Evolutionary conservation across 2,329 filamentous ascomycete species (phyloP), one percentile per base, ranked within the genome.

Genomic region (Pyrenophora tritici-repentis): DNA sequence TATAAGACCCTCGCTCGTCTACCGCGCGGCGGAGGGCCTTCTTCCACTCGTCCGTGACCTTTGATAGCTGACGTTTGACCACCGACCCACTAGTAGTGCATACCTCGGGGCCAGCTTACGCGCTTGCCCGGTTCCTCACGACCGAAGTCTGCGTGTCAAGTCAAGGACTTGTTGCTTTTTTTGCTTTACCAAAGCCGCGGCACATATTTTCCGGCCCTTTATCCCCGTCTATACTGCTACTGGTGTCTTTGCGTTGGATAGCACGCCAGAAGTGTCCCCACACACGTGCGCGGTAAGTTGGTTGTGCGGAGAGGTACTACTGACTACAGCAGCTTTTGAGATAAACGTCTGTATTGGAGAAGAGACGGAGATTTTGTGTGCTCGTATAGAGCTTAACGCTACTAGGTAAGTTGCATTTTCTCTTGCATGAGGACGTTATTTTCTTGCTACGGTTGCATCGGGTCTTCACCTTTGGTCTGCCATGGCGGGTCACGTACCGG

Each of bases 41-140:
- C 68, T 73, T 73, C 71, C 71, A 67, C 67, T 71, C 67, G 70
- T 71, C 71, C 71, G 71, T 60, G 61, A 61, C 62, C 22, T 60
- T 61, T 65, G 61, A 65, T 50, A 62, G 56, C 61, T 64, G 48
- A 48, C 58, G 54, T 46, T 53, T 59, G 53, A 32, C 66, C 65
- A 57, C 62, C 55, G 16, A 20, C 34, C 16, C 34, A 36, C 34
- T 36, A 12, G 16, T 62, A 53, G 55, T 55, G 40, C 63, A 59
- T 68, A 67, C 71, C 67, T 68, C 68, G 56, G 56, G 32, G 16
- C 24, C 58, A 50, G 49, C 54, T 53, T 53, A 45, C 61, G 53
- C 62, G 43, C 58, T 47, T 61, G 45, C 56, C 58, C 26, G 52
- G 62, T 58, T 72, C 71, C 70, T 68, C 68, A 63, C 70, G 69